A percentile compares a stretch with the other conserved stretches of the same genome.
Evolutionary conservation across 306 rosid genomes (phyloP).

Genomic region (Alnus glutinosa): DNA sequence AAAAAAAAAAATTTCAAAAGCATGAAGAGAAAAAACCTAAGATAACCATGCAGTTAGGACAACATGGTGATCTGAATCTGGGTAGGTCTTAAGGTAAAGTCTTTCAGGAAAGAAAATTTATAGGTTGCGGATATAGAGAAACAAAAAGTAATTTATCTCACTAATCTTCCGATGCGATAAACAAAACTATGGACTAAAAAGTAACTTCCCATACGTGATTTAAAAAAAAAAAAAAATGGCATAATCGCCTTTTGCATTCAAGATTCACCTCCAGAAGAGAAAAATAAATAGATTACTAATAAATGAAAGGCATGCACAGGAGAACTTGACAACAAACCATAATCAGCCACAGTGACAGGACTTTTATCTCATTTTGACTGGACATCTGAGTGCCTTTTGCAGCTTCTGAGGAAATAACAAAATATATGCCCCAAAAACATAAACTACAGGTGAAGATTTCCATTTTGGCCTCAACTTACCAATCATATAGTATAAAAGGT

Average conservation of each 20-base stretch:
- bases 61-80: no score
- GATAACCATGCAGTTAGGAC: no score
- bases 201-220: not conserved
- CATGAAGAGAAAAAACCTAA: no score
- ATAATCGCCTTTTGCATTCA: not conserved
- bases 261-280: slow-evolving; percentile 1
- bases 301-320: not conserved
- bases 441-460: not conserved
- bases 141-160: not conserved
- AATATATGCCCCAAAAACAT: not conserved
- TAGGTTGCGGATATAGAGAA: not conserved
- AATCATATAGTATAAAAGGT: not conserved
- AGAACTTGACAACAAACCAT: slow-evolving; percentile 48
- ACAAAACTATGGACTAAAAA: no score
- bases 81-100: not conserved
- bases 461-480: not conserved
- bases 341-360: slow-evolving; percentile 97
- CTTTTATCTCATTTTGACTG: slow-evolving; percentile 90
- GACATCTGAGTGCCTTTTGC: slow-evolving; percentile 83
- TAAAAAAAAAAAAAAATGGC: not conserved
- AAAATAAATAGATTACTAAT: slow-evolving; percentile 4
- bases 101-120: not conserved
- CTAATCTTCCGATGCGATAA: not conserved
- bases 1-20: no score
- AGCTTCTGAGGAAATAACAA: slow-evolving; percentile 62